phyloP scores from a whole-genome alignment of 192 early-diverging fungal genomes.

The Jimgerdemannia flammicorona region DNA sequence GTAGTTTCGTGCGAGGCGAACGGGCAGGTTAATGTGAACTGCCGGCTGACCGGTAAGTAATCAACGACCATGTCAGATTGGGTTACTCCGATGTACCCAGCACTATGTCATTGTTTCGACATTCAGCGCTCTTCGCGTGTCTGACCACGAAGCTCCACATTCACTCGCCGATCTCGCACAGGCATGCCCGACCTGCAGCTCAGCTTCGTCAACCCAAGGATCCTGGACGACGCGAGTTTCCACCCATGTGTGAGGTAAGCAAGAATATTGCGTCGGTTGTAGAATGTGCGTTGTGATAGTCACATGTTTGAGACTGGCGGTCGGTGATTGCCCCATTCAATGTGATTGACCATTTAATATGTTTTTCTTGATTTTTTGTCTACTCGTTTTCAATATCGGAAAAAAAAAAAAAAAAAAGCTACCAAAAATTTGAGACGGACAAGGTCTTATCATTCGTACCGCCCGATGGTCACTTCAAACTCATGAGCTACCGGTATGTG shows the following conservation, averaged over 20 bases:
- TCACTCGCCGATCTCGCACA: constrained; percentile 10
- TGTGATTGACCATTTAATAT: constrained; percentile 10
- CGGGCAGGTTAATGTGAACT: constrained; percentile 77
- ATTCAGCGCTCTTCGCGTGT: not conserved
- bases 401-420: constrained; percentile 10
- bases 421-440: constrained; percentile 77
- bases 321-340: not conserved
- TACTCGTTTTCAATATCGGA: not conserved
- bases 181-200: constrained; percentile 89
- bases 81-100: not conserved
- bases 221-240: constrained; percentile 81
- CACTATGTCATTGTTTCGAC: not conserved
- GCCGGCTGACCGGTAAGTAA: constrained; percentile 64
- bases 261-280: not conserved
- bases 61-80: not conserved
- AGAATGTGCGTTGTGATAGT: not conserved
- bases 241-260: constrained; percentile 81
- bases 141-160: not conserved
- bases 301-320: not conserved
- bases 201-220: constrained; percentile 60
- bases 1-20: constrained; percentile 74
- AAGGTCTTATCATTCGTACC: constrained; percentile 86
- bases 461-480: constrained; percentile 88
- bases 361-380: constrained; percentile 1
- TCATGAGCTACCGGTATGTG: constrained; percentile 72